Evolutionary conservation across 345 rosid genomes (phyloP), one percentile per base, ranked within the genome.

Genomic region (Clarkia xantiana): DNA sequence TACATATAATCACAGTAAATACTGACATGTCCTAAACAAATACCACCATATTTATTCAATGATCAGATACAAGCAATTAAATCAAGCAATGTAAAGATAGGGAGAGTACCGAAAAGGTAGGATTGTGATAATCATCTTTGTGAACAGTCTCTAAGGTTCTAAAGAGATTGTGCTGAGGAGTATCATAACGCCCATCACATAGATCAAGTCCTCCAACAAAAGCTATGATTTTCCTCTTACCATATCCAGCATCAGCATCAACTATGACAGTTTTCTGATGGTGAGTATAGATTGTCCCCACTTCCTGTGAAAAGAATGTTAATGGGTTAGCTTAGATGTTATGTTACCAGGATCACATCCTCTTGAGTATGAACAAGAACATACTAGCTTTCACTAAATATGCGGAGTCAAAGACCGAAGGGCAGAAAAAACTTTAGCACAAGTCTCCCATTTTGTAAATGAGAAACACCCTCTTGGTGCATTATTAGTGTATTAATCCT

Each of bases 191-290:
- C 11, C 97, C 97, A 72, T 83, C 84, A 54, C 97, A 90, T 58
- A 90, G 62, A 80, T 90, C 96, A 55, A 90, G 96, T 53, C 97
- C 97, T 12, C 97, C 97, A 11, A 90, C 79, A 56, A 90, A 90
- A 59, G 97, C 96, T 53, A 86, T 51, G 40, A 90, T 81, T 75
- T 86, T 86, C 62, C 97, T 83, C 66, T 62, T 67, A 62, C 66
- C 66, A 48, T 56, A 53, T 36, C 94, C 88, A 44, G 94, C 94
- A 75, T 90, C 94, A 11, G 91, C 82, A 77, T 90, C 97, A 38
- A 86, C 79, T 63, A 90, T 90, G 45, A 90, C 74, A 41, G 79
- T 86, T 65, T 90, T 90, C 65, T 90, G 97, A 67, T 90, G 97
- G 75, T 90, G 97, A 4, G 97, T 86, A 64, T 86, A 90, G 64